Evolutionary conservation across 1,284 basidiomycete species (phyloP).

Genomic region (Microbotryum saponariae): DNA sequence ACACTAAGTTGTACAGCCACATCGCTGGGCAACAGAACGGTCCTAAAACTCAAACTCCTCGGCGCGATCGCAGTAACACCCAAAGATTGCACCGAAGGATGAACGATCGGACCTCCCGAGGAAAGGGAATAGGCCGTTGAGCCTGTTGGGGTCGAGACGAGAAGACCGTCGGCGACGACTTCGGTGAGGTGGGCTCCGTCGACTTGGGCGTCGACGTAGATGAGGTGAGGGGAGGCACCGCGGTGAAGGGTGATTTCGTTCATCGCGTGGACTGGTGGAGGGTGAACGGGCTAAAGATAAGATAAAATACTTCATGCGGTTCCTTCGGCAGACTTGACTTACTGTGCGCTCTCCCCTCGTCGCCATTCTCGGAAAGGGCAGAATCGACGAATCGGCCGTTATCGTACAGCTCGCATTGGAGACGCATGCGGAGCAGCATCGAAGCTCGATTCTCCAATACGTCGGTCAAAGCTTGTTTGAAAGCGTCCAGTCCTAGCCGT

Average conservation of each 20-base stretch:
- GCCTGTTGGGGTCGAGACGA: slow-evolving; percentile 91
- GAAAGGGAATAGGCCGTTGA: slow-evolving; percentile 96
- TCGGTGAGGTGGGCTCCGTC: slow-evolving; percentile 92
- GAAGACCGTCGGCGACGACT: slow-evolving; percentile 87
- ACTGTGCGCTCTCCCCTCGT: slow-evolving; percentile 10
- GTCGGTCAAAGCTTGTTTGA: slow-evolving; percentile 26
- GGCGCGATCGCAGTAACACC: slow-evolving; percentile 93
- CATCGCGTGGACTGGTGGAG: slow-evolving; percentile 85
- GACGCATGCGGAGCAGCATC: slow-evolving; percentile 74
- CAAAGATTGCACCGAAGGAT: slow-evolving; percentile 81
- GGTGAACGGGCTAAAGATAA: too few relatives aligned
- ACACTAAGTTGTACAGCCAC: slow-evolving; percentile 75
- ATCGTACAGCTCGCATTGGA: slow-evolving; percentile 69
- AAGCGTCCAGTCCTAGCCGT: slow-evolving; percentile 64
- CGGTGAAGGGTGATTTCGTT: slow-evolving; percentile 92
- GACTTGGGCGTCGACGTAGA: slow-evolving; percentile 90
- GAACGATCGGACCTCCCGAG: slow-evolving; percentile 91
- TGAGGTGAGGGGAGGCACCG: slow-evolving; percentile 82
- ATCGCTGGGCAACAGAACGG: slow-evolving; percentile 76
- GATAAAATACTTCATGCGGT: too few relatives aligned
- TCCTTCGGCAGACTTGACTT: too few relatives aligned
- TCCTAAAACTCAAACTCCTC: slow-evolving; percentile 82
- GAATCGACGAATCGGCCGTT: slow-evolving; percentile 51
- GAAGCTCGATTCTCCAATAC: slow-evolving; percentile 22
- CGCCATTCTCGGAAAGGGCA: slow-evolving; percentile 11